Evolutionary conservation across 225 moss, liverwort and hornwort genomes (phyloP).

Genomic region (Climacium dendroides): DNA sequence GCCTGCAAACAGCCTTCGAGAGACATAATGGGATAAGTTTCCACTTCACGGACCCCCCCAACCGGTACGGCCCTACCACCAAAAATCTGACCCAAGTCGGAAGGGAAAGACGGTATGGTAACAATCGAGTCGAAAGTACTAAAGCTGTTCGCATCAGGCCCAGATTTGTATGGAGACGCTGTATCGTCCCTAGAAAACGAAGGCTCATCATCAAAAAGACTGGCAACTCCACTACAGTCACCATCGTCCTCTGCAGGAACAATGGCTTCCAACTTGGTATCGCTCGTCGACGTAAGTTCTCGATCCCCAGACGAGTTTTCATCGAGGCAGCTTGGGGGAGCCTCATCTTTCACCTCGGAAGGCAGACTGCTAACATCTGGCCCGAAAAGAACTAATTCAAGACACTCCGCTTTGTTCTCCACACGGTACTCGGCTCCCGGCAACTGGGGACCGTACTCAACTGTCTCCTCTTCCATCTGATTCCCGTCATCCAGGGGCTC

Average conservation of each 20-base stretch:
- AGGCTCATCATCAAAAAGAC: constrained; percentile 44
- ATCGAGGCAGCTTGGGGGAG: background rate
- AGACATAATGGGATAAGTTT: constrained; percentile 51
- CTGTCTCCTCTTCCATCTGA: background rate
- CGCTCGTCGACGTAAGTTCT: background rate
- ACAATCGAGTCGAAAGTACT: constrained; percentile 16
- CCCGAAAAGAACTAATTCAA: background rate
- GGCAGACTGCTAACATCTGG: background rate
- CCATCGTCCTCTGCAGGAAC: constrained; percentile 15
- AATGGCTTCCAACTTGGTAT: background rate
- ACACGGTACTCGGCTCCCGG: background rate
- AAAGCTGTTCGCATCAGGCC: background rate
- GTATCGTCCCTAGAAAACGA: background rate
- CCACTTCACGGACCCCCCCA: constrained; percentile 17
- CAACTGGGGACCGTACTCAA: background rate
- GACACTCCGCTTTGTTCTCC: background rate
- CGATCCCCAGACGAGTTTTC: background rate
- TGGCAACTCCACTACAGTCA: constrained; percentile 21
- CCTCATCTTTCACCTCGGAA: background rate
- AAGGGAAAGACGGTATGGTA: constrained; percentile 28
- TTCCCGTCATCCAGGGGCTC: constrained; percentile 8
- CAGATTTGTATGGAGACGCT: background rate
- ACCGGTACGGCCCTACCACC: background rate
- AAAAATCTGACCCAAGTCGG: background rate
- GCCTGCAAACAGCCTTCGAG: constrained; percentile 82